Base-by-base conservation (phyloP, 495 filamentous ascomycete species). In the Podospora pseudocomata region DNA sequence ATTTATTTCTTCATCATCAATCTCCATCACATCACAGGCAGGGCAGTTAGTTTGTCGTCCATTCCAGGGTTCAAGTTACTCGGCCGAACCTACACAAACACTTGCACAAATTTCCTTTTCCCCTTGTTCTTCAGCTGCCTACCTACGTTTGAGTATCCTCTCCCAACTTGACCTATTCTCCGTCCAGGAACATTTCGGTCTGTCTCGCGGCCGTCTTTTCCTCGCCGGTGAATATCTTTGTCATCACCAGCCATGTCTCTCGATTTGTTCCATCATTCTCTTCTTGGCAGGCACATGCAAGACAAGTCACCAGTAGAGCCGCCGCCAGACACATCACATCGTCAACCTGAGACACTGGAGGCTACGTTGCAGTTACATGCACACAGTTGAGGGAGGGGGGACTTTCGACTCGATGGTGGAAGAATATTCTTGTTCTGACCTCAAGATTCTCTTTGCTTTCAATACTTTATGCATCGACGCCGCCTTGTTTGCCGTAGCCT, bases 281-380 rank as follows among this genome's bases (percentile, higher is more conserved):
- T 49, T 49, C 39, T 49, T 49, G 39, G 39, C 39, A 49, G 39
- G 39, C 39, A 49, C 39, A 49, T 49, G 39, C 39, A 49, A 49
- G 39, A 49, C 39, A 49, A 11, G 39, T 16, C 1, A 49, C 39
- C 39, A 49, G 6, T 11, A 49, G 39, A 49, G 15, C 39, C 39
- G 15, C 39, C 39, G 39, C 39, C 39, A 49, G 39, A 49, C 13
- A 49, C 9, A 49, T 49, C 13, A 49, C 9, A 49, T 49, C 20
- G 9, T 65, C 7, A 65, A 55, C 18, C 49, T 13, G n/a, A 20
- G 26, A 20, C 54, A 20, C 55, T 49, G 15, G 20, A 19, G n/a
- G 54, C 9, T 65, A 58, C 27, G 26, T n/a, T 60, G 54, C 64
- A 57, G 20, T 58, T 54, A 59, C 39, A 16, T 49, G 15, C 39